These are phyloP conservation scores for Acorus calamus DNA, from an alignment of 106 monocot genomes.

Conservation along the genomic window DNA sequence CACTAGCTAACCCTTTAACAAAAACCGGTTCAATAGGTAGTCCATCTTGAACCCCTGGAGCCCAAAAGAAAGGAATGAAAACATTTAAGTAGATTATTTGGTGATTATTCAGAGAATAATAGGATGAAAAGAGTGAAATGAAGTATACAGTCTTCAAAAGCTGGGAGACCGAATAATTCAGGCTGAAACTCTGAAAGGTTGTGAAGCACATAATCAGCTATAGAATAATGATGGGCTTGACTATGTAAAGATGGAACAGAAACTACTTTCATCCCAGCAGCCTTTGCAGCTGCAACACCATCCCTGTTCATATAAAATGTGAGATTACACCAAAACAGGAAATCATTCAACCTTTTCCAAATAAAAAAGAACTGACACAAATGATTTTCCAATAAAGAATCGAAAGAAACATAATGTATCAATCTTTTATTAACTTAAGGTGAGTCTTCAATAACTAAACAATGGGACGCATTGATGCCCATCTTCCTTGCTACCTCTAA, in stretches of 20 bases:
- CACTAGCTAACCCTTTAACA: slow-evolving; percentile 13
- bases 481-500: slow-evolving; percentile 61
- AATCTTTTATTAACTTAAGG: slow-evolving; percentile 26
- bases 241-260: slow-evolving; percentile 65
- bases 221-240: slow-evolving; percentile 28
- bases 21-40: slow-evolving; percentile 50
- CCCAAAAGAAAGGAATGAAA: neutral
- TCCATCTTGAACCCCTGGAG: slow-evolving; percentile 41
- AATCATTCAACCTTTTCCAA: too few species aligned
- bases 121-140: slow-evolving; percentile 3
- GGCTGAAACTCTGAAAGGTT: slow-evolving; percentile 60
- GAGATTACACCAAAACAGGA: too few species aligned
- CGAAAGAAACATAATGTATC: too few species aligned
- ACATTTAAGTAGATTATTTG: neutral
- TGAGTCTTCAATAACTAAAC: slow-evolving; percentile 81
- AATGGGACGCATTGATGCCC: slow-evolving; percentile 36
- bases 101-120: neutral
- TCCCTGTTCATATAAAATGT: slow-evolving; percentile 24
- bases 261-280: slow-evolving; percentile 47
- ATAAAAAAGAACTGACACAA: too few species aligned
- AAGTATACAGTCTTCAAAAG: slow-evolving; percentile 55
- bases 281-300: slow-evolving; percentile 66
- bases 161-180: slow-evolving; percentile 53
- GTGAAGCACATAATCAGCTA: slow-evolving; percentile 39
- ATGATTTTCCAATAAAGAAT: too few species aligned